These are phyloP conservation scores for Kodamaea derodonti DNA, from an alignment of 1,139 yeast species.

Conservation along the genomic window DNA sequence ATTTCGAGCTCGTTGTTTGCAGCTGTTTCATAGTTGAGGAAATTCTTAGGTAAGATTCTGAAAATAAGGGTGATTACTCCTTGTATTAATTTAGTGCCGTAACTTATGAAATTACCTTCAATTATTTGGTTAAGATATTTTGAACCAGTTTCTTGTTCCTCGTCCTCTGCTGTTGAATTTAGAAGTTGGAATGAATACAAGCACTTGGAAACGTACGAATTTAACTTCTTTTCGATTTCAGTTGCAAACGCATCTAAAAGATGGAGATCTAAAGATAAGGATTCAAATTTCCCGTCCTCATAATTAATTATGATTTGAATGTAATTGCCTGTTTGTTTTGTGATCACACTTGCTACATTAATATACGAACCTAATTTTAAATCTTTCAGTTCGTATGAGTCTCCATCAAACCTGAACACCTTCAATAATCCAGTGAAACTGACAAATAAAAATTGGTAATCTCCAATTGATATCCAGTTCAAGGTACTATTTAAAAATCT, in stretches of 20 bases:
- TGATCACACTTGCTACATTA: constrained; percentile 6
- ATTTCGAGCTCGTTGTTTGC: constrained; percentile 25
- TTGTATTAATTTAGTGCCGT: constrained; percentile 19
- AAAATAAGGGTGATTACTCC: constrained; percentile 25
- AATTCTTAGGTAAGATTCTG: constrained; percentile 27
- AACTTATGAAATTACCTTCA: constrained; percentile 28
- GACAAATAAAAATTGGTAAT: constrained; percentile 1
- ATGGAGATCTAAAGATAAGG: constrained; percentile 11
- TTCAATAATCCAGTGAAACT: constrained; percentile 7
- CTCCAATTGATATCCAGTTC: constrained; percentile 3
- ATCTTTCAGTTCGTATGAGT: background rate
- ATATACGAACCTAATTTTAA: constrained; percentile 3
- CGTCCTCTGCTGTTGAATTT: constrained; percentile 19
- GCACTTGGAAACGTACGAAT: constrained; percentile 18
- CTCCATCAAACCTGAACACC: constrained; percentile 1
- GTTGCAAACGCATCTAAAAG: constrained; percentile 1
- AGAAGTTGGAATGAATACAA: constrained; percentile 28
- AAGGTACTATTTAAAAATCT: constrained; percentile 6
- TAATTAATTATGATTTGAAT: constrained; percentile 15
- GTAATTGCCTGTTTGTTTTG: background rate
- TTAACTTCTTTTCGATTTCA: constrained; percentile 8
- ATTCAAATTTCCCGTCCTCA: constrained; percentile 30
- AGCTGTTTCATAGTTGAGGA: constrained; percentile 26
- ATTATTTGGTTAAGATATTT: constrained; percentile 20
- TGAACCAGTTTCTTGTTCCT: constrained; percentile 12